phyloP scores from a whole-genome alignment of 2,329 filamentous ascomycete species.

The Fusarium marasasianum region DNA sequence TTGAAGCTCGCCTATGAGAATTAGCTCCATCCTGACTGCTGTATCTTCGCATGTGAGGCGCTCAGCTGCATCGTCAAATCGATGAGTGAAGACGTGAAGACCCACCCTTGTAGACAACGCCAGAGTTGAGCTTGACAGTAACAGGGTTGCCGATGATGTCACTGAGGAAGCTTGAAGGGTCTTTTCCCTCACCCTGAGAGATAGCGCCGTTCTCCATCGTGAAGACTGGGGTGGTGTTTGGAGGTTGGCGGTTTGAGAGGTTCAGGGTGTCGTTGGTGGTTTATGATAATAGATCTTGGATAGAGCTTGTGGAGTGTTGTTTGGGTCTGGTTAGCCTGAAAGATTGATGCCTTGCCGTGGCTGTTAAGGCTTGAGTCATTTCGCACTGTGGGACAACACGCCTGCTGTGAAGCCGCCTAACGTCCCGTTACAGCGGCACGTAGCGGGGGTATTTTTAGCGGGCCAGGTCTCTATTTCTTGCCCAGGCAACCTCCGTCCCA shows the following conservation, averaged over 20 bases:
- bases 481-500: constrained; percentile 15
- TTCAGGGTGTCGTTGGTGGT: constrained; percentile 18
- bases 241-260: constrained; percentile 9
- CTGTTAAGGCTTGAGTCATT: constrained; percentile 33
- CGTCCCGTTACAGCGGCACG: constrained; percentile 28
- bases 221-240: not conserved
- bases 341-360: constrained; percentile 36
- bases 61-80: not conserved
- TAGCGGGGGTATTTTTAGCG: constrained; percentile 36
- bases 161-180: constrained; percentile 91
- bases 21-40: constrained; percentile 1
- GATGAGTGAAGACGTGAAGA: constrained; percentile 1
- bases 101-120: constrained; percentile 94
- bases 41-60: not conserved
- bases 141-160: constrained; percentile 95
- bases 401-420: constrained; percentile 27
- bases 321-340: constrained; percentile 2
- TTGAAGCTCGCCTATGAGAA: constrained; percentile 81
- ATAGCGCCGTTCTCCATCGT: constrained; percentile 79
- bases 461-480: not conserved
- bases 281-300: constrained; percentile 23
- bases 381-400: constrained; percentile 38
- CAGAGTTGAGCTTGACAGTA: constrained; percentile 98
- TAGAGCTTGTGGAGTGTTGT: constrained; percentile 21
- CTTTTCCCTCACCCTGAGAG: constrained; percentile 77